Evolutionary conservation across 2,329 filamentous ascomycete genomes (phyloP).

Genomic region (Magnaporthiopsis rhizophila): DNA sequence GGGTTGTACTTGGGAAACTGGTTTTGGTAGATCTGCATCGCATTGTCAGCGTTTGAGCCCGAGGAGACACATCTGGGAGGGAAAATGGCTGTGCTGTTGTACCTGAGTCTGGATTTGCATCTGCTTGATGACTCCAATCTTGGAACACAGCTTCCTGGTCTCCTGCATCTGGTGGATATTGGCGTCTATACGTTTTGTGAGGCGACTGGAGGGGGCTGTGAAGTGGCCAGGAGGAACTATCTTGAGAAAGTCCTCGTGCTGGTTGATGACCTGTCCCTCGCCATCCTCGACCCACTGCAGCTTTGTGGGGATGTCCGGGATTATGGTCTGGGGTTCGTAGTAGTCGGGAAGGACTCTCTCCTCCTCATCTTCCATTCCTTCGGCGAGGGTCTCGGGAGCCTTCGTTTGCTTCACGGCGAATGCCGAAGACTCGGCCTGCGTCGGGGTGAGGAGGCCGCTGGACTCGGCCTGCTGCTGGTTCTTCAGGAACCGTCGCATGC

Average conservation of each 20-base stretch:
- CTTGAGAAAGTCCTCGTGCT: slow-evolving; percentile 74
- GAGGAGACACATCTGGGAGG: background rate
- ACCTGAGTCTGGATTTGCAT: slow-evolving; percentile 98
- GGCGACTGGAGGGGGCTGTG: slow-evolving; percentile 60
- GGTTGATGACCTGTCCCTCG: slow-evolving; percentile 82
- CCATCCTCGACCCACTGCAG: slow-evolving; percentile 85
- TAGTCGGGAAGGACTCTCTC: slow-evolving; percentile 87
- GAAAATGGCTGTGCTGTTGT: slow-evolving; percentile 17
- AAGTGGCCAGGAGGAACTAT: slow-evolving; percentile 71
- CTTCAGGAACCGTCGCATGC: slow-evolving; percentile 82
- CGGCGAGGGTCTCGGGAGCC: slow-evolving; percentile 67
- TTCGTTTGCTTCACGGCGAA: slow-evolving; percentile 41
- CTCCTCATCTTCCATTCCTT: slow-evolving; percentile 87
- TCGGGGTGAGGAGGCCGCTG: slow-evolving; percentile 30
- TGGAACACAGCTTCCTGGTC: slow-evolving; percentile 89
- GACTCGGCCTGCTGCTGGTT: slow-evolving; percentile 64
- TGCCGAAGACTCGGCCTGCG: slow-evolving; percentile 34
- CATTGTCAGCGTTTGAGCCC: background rate
- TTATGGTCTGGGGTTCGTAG: slow-evolving; percentile 77
- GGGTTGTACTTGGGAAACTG: slow-evolving; percentile 96
- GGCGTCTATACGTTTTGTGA: slow-evolving; percentile 74
- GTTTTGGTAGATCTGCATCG: slow-evolving; percentile 77
- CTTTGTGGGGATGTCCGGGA: slow-evolving; percentile 73
- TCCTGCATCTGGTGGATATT: slow-evolving; percentile 96
- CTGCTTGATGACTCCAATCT: slow-evolving; percentile 96